These are phyloP conservation scores for Neofusicoccum laricinum DNA, from an alignment of 2,329 filamentous ascomycete genomes.

Conservation along the genomic window DNA sequence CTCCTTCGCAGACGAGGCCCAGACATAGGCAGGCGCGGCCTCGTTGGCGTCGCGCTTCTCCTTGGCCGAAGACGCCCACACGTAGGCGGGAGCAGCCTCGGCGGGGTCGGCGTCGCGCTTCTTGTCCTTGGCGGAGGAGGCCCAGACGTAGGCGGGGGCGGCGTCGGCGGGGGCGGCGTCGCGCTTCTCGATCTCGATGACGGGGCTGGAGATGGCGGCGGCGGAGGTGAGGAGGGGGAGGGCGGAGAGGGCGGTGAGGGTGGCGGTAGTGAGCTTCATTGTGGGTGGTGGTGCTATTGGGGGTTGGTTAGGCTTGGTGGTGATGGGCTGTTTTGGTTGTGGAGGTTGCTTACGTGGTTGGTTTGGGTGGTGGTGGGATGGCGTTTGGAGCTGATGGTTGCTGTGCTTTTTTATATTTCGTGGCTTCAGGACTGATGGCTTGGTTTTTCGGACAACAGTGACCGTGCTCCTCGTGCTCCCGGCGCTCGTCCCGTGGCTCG, in stretches of 20 bases:
- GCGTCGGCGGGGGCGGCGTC: not conserved
- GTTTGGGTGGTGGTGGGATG: not conserved
- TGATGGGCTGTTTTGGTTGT: too few species aligned
- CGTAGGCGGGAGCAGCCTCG: not conserved
- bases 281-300: not conserved
- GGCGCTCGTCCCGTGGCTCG: too few species aligned
- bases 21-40: too few species aligned
- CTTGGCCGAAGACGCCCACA: not conserved
- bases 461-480: too few species aligned
- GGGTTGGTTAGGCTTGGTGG: not conserved
- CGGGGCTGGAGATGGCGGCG: not conserved
- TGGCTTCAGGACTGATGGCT: not conserved
- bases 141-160: not conserved
- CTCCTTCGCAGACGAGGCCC: not conserved
- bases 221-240: not conserved
- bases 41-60: too few species aligned
- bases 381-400: not conserved
- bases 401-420: not conserved
- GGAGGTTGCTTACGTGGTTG: not conserved
- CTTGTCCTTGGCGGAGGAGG: not conserved
- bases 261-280: not conserved
- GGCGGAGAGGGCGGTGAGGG: not conserved
- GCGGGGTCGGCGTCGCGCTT: not conserved
- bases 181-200: not conserved
- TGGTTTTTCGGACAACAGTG: too few species aligned